Conservation (phyloP, 1,139 yeast genomes). For the Yamadazyma dushanensis region DNA sequence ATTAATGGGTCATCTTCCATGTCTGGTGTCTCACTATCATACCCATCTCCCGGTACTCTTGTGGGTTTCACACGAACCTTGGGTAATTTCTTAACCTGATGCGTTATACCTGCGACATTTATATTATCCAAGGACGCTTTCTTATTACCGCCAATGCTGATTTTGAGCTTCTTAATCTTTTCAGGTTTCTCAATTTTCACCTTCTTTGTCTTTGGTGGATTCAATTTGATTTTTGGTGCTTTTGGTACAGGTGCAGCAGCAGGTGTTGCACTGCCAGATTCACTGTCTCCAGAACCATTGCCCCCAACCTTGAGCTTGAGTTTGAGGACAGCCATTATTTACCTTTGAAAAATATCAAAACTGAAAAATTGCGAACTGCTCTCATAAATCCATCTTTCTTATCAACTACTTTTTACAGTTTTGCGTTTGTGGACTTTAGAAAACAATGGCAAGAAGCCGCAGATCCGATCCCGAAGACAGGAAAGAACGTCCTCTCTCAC, state of each 20-base stretch:
- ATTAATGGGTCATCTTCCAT: conserved; percentile 91
- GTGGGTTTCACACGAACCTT: conserved; percentile 79
- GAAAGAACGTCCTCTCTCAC: background rate
- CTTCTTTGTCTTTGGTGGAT: conserved; percentile 26
- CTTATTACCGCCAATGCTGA: conserved; percentile 21
- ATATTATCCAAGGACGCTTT: conserved; percentile 13
- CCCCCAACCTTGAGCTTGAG: conserved; percentile 27
- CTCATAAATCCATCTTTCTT: no score
- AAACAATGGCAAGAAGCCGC: conserved; percentile 8
- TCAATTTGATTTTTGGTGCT: conserved; percentile 11
- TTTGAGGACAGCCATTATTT: conserved; percentile 16
- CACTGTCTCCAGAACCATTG: conserved; percentile 6
- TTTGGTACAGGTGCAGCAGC: conserved; percentile 1
- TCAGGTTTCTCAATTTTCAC: conserved; percentile 16
- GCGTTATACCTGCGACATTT: conserved; percentile 13
- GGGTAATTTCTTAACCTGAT: conserved; percentile 41
- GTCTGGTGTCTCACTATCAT: conserved; percentile 96
- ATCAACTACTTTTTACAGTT: no score
- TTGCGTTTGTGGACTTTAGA: no score
- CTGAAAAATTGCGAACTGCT: background rate
- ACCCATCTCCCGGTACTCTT: conserved; percentile 89
- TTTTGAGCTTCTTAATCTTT: conserved; percentile 23
- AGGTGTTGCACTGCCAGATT: conserved; percentile 5
- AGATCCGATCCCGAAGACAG: conserved; percentile 1
- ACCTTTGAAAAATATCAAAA: background rate